A percentile compares a stretch with the other conserved stretches of the same genome.
Evolutionary conservation across 83 land plant genomes (phyloP).

Genomic region (Isoetes engelmannii): DNA sequence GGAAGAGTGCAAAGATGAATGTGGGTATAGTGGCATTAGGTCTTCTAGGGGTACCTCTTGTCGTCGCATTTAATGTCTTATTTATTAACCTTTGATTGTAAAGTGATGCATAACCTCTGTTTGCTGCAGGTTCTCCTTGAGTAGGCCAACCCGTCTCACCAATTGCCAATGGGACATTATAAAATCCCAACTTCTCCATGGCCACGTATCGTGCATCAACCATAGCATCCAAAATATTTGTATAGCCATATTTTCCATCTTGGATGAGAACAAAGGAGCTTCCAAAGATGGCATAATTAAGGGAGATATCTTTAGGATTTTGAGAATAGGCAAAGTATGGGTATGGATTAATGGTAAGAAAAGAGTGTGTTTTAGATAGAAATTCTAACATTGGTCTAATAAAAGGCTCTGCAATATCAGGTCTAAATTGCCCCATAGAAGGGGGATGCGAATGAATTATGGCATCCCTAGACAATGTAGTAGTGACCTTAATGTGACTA

Average conservation of each 20-base stretch:
- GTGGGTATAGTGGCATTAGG: conserved; percentile 46
- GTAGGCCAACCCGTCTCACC: conserved; percentile 85
- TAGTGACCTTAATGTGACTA: conserved; percentile 52
- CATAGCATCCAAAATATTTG: conserved; percentile 55
- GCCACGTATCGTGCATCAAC: conserved; percentile 63
- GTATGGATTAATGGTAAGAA: conserved; percentile 61
- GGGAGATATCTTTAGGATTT: conserved; percentile 36
- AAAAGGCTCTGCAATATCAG: conserved; percentile 32
- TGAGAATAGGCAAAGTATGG: conserved; percentile 50
- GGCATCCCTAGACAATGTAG: conserved; percentile 49
- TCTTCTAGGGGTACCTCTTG: conserved; percentile 48
- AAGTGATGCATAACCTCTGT: conserved; percentile 47
- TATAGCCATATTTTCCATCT: conserved; percentile 45
- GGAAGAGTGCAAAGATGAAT: conserved; percentile 65
- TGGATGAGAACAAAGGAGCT: conserved; percentile 52
- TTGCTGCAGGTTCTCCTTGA: conserved; percentile 59
- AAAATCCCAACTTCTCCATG: conserved; percentile 49
- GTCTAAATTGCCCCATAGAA: conserved; percentile 57
- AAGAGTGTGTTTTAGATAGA: conserved; percentile 50
- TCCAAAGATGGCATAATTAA: conserved; percentile 67
- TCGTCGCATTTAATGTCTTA: conserved; percentile 44
- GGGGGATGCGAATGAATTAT: conserved; percentile 70
- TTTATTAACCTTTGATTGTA: conserved; percentile 64
- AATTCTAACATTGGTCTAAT: conserved; percentile 56
- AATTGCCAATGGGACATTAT: conserved; percentile 48